Percentiles rank a stretch among this genome's conserved stretches.
Evolutionary conservation across 163 green algal genomes (phyloP).

Genomic region (Trebouxia gelatinosa): DNA sequence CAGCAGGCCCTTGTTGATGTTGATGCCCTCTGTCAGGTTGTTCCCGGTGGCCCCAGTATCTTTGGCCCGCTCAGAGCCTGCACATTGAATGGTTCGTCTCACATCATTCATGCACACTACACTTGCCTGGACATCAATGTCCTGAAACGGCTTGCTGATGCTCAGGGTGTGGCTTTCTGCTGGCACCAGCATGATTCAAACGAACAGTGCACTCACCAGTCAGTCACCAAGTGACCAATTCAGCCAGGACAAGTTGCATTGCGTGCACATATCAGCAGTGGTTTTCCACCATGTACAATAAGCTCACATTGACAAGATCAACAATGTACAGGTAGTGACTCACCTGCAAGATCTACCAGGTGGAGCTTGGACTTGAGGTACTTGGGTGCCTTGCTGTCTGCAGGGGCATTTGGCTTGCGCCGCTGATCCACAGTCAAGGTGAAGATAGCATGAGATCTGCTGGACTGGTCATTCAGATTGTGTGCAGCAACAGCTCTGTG

Average conservation of each 20-base stretch:
- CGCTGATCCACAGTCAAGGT: constrained; percentile 93
- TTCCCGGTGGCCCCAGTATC: constrained; percentile 84
- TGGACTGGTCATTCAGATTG: constrained; percentile 52
- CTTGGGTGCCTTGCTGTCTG: constrained; percentile 25
- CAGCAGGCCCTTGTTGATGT: constrained; percentile 62
- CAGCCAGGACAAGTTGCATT: not conserved
- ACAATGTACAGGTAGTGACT: too few species aligned
- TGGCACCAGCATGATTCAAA: too few species aligned
- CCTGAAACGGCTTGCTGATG: too few species aligned
- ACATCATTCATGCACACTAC: too few species aligned
- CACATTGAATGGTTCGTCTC: too few species aligned
- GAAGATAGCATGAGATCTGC: constrained; percentile 40
- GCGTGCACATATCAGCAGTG: not conserved
- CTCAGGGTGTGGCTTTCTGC: too few species aligned
- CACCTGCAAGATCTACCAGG: constrained; percentile 72
- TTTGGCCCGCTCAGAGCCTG: constrained; percentile 91
- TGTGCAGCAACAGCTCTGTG: constrained; percentile 46
- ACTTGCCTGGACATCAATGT: too few species aligned
- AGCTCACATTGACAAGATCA: not conserved
- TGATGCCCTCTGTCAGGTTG: constrained; percentile 83
- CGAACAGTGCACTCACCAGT: too few species aligned
- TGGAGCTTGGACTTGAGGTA: constrained; percentile 92
- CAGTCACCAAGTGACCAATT: too few species aligned
- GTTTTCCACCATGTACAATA: not conserved
- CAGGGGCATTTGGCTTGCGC: constrained; percentile 37